These are phyloP conservation scores for Batkoa obscura DNA, from an alignment of 371 early-diverging fungal genomes.

Conservation along the genomic window DNA sequence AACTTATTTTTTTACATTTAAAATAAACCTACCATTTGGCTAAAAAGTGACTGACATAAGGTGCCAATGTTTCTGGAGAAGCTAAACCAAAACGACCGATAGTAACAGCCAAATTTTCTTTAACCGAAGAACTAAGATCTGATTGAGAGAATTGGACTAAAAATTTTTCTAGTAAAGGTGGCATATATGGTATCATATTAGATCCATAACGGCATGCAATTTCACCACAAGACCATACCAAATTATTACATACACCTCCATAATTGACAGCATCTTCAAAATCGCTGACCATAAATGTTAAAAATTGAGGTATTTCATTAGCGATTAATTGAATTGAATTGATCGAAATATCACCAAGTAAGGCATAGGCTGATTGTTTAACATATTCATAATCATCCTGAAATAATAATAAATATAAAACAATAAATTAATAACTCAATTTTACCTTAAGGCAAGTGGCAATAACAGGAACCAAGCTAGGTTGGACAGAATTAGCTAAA, in stretches of 20 bases:
- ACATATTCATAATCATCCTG: conserved; percentile 52
- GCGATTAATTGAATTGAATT: conserved; percentile 49
- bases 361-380: conserved; percentile 77
- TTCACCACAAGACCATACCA: conserved; percentile 89
- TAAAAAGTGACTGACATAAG: conserved; percentile 50
- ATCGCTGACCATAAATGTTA: conserved; percentile 40
- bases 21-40: conserved; percentile 36
- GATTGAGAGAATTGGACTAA: conserved; percentile 29
- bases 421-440: not conserved
- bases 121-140: conserved; percentile 52
- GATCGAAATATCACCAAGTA: conserved; percentile 86
- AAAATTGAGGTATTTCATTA: conserved; percentile 28
- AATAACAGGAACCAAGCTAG: conserved; percentile 53
- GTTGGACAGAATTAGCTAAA: conserved; percentile 47
- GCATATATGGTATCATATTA: conserved; percentile 7
- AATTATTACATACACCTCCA: conserved; percentile 73
- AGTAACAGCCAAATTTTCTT: conserved; percentile 88
- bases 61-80: conserved; percentile 59
- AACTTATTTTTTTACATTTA: conserved; percentile 2
- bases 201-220: conserved; percentile 55
- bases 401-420: not conserved
- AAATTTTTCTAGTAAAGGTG: conserved; percentile 3
- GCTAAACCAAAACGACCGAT: conserved; percentile 78
- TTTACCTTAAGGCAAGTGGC: conserved; percentile 55
- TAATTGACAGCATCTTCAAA: conserved; percentile 11